Percentiles rank a stretch among this genome's conserved stretches.
These are phyloP conservation scores for Saturnispora dispora DNA, from an alignment of 805 yeast species.

Conservation along the genomic window DNA sequence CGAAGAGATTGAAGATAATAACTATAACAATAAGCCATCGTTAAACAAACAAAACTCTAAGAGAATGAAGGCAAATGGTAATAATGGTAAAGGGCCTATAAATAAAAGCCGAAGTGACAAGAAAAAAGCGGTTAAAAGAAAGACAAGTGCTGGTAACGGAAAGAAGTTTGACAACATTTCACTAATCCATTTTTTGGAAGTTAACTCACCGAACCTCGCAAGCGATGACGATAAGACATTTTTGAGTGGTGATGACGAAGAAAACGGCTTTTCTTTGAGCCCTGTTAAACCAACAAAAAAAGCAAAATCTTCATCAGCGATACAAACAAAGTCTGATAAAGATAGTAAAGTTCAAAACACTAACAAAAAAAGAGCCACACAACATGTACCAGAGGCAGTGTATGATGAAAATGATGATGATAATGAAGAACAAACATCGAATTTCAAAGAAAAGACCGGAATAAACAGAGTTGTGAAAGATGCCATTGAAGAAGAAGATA, in stretches of 20 bases:
- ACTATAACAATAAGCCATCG: not conserved
- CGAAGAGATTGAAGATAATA: conserved; percentile 6
- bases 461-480: not conserved
- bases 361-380: not conserved
- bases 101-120: not conserved
- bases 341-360: not conserved
- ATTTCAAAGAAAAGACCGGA: not conserved
- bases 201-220: not conserved
- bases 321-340: not conserved
- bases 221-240: not conserved
- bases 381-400: not conserved
- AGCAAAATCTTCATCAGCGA: not conserved
- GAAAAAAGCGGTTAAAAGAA: not conserved
- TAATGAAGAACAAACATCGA: too few relatives aligned
- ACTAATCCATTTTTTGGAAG: not conserved
- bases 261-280: conserved; percentile 1
- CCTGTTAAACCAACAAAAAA: not conserved
- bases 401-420: not conserved
- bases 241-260: conserved; percentile 3
- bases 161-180: conserved; percentile 1
- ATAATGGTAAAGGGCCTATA: not conserved
- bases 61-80: not conserved
- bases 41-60: not conserved
- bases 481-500: not conserved
- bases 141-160: not conserved